Evolutionary conservation across 1,284 basidiomycete species (phyloP).

Genomic region (Vanrija pseudolonga): DNA sequence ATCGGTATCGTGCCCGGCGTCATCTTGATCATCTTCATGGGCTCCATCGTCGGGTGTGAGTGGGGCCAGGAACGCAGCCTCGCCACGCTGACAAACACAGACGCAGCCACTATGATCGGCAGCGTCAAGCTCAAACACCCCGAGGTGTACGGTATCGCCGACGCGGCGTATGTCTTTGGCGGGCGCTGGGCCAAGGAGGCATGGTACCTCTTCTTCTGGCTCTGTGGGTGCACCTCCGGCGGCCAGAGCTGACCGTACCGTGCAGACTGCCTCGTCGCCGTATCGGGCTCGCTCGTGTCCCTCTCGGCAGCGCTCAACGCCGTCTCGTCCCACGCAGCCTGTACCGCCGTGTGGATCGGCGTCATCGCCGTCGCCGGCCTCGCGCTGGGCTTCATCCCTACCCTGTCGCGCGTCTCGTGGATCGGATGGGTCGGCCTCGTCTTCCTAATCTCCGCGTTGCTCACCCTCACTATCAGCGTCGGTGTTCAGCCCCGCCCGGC

Average conservation of each 20-base stretch:
- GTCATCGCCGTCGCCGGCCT: constrained; percentile 28
- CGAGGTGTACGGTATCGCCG: constrained; percentile 36
- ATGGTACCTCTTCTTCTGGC: constrained; percentile 2
- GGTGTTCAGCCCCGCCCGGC: constrained; percentile 36
- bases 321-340: constrained; percentile 37
- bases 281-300: constrained; percentile 18
- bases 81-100: no score
- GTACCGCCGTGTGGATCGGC: constrained; percentile 43
- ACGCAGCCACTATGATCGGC: constrained; percentile 23
- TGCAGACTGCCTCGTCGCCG: constrained; percentile 5
- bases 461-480: constrained; percentile 36
- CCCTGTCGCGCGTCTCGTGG: constrained; percentile 74
- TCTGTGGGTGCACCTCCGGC: not conserved
- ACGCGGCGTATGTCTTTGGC: constrained; percentile 21
- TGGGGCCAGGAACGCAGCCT: constrained; percentile 7
- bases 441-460: constrained; percentile 17
- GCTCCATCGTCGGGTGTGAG: constrained; percentile 14
- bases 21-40: constrained; percentile 21
- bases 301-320: constrained; percentile 49
- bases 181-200: not conserved
- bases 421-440: constrained; percentile 54
- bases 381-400: constrained; percentile 65
- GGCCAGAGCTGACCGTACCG: not conserved
- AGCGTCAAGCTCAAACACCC: constrained; percentile 38
- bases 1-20: constrained; percentile 29